Evolutionary conservation across 805 yeast species (phyloP), one percentile per base, ranked within the genome.

Genomic region (Monosporozyma siamensis): DNA sequence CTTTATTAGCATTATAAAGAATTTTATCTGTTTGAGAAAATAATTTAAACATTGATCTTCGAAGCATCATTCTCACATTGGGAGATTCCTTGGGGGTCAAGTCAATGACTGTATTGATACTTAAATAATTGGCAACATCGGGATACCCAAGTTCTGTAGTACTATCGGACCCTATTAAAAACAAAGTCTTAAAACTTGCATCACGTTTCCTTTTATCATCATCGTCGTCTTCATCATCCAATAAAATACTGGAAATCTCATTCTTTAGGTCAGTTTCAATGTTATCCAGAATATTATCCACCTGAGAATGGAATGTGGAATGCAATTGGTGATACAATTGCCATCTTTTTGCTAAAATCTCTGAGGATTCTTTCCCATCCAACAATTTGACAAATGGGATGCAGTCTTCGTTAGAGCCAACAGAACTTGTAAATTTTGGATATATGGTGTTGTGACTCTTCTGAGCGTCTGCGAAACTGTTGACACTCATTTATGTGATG

Each of bases 141-240:
- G 66, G 55, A 27, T 64, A 44, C 24, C 67, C 62, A 20, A 68
- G 56, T 41, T 64, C 68, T 23, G 69, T 67, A 2, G 72, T 57
- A 18, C 68, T 60, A 45, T 70, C 71, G 3, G 74, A 61, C 3
- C 74, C 75, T 34, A 71, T 51, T 40, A 71, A 48, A 39, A 71
- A 54, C 9, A 66, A 64, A 5, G 70, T 59, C 21, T 57, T 63
- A 35, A 70, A 55, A 32, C 49, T 48, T 8, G 42, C 36, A 15
- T 26, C 42, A 12, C 38, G 10, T 12, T 17, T 29, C 9, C 18
- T 34, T 21, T 17, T 7, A 7, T 48, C 48, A 18, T 42, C 35
- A 8, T 31, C 39, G 17, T 48, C 48, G 17, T 42, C 35, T 6
- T 31, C 39, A 18, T 34, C 32, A 14, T 23, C 31, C 25, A 55